Base-by-base conservation (phyloP, 345 rosid genomes). In the Melaleuca alternifolia region DNA sequence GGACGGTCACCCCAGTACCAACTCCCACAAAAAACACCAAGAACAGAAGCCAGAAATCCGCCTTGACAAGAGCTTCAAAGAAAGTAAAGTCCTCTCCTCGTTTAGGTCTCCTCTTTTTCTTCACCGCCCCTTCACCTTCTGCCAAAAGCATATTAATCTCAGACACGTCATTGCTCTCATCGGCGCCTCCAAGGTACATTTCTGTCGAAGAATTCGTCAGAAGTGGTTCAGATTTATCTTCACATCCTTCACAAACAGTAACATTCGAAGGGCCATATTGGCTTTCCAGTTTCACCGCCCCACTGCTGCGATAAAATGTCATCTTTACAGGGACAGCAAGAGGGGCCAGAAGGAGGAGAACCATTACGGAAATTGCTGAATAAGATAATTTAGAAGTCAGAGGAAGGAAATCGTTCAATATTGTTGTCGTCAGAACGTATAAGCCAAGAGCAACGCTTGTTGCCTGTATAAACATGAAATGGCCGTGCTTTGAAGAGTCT, bases 41-140 rank as follows among this genome's bases (percentile, higher is more conserved):
- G 90, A 92, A 94, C 86, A 94, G 95, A 71, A 93, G 95, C 97
- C 97, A 95, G 90, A 93, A 95, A 92, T 95, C 97, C 50, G 97
- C 96, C 90, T 95, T 93, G 85, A 95, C 57, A 84, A 93, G 81
- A 84, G 96, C 97, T 87, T 93, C 97, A 28, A 83, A 87, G 86
- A 95, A 93, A 59, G 84, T 90, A 86, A 94, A 94, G 89, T 93
- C 95, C 89, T 94, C 95, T 83, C 97, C 97, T 87, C 97, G 89
- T 88, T 90, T 94, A 54, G 97, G 95, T 89, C 90, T 89, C 86
- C 93, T 91, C 89, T 87, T 94, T 90, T 94, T 94, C 92, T 92
- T 91, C 84, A 94, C 89, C 2, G 95, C 97, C 24, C 97, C 97
- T 83, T 93, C 94, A 14, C 97, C 96, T 77, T 89, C 93, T 56